Evolutionary conservation across 192 early-diverging fungal genomes (phyloP).

Genomic region (Gryganskiella cystojenkinii): DNA sequence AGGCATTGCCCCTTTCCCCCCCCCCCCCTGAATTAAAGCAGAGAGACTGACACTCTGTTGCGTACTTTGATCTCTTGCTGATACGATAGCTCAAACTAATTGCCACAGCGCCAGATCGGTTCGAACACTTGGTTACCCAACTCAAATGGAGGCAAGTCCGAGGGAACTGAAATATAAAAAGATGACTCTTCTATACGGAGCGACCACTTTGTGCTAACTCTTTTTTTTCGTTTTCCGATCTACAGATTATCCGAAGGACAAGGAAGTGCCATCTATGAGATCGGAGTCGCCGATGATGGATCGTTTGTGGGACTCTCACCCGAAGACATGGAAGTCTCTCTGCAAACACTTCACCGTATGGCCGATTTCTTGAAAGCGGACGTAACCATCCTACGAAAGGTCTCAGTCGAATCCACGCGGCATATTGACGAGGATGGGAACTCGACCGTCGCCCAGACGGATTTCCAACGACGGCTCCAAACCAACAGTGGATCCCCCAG

Average conservation of each 20-base stretch:
- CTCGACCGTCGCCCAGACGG: conserved; percentile 34
- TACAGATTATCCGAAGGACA: conserved; percentile 81
- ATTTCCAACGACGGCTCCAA: conserved; percentile 19
- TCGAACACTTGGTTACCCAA: conserved; percentile 92
- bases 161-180: not conserved
- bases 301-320: conserved; percentile 74
- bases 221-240: not conserved
- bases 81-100: conserved; percentile 74
- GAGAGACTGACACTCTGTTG: not conserved
- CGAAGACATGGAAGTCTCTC: conserved; percentile 67
- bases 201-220: not conserved
- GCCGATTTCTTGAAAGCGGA: conserved; percentile 71
- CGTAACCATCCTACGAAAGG: conserved; percentile 68
- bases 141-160: conserved; percentile 81
- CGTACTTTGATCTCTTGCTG: not conserved
- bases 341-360: conserved; percentile 75
- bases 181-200: not conserved
- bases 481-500: conserved; percentile 32
- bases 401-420: conserved; percentile 47
- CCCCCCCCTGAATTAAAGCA: too few relatives aligned
- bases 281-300: conserved; percentile 91
- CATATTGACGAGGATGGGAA: not conserved
- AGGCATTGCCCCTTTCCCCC: too few relatives aligned
- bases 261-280: conserved; percentile 89
- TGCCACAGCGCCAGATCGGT: conserved; percentile 70